phyloP scores from a whole-genome alignment of 768 basidiomycete genomes.

The Amanita pseudoporphyria region DNA sequence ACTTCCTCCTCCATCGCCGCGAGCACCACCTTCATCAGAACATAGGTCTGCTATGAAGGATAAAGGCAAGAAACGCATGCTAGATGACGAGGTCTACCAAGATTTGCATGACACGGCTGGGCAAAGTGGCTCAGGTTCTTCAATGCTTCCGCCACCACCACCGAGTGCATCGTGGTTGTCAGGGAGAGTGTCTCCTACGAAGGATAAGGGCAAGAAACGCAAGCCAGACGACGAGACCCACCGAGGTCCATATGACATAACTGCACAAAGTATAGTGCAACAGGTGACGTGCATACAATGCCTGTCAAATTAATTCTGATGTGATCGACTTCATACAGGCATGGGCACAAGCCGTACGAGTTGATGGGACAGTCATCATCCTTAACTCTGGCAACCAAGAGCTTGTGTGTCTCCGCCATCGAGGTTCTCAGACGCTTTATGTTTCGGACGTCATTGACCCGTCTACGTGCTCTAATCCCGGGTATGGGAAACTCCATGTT shows the following conservation, averaged over 20 bases:
- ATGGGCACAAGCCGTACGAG: conserved; percentile 12
- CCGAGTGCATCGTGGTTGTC: neutral
- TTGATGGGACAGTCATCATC: conserved; percentile 11
- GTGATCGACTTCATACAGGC: conserved; percentile 10
- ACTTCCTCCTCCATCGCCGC: neutral
- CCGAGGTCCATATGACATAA: neutral
- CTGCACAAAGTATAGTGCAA: conserved; percentile 13
- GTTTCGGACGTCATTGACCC: conserved; percentile 12
- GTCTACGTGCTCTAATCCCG: conserved; percentile 9
- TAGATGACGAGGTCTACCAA: neutral
- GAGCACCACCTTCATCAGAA: neutral
- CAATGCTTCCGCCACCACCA: neutral
- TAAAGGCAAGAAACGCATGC: conserved; percentile 1
- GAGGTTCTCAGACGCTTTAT: conserved; percentile 12
- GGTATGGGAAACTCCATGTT: conserved; percentile 12
- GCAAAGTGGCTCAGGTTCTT: conserved; percentile 3
- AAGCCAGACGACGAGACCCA: neutral
- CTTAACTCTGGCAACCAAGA: conserved; percentile 14
- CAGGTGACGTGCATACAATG: conserved; percentile 10
- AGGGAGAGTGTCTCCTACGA: neutral
- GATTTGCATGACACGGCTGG: conserved; percentile 5
- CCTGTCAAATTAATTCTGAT: conserved; percentile 7
- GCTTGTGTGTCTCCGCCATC: conserved; percentile 13
- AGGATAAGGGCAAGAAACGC: neutral
- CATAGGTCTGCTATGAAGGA: neutral